A percentile compares a stretch with the other conserved stretches of the same genome.
Evolutionary conservation across 345 rosid species (phyloP).

Genomic region (Lenwebbia sp.): DNA sequence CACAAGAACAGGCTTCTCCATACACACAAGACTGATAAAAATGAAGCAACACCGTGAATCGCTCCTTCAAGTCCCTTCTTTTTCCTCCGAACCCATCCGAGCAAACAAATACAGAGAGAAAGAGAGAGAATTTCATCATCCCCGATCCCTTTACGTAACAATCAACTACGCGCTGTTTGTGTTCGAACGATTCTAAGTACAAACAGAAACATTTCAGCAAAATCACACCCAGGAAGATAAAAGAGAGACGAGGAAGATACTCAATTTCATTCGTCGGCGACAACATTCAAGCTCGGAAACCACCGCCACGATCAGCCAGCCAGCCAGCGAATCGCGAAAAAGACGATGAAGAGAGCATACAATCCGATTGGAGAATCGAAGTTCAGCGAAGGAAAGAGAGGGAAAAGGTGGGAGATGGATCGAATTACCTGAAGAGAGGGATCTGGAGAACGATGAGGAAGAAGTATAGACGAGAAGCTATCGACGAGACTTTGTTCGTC

Average conservation of each 20-base stretch:
- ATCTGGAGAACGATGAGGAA: conserved; percentile 73
- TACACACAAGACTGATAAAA: neutral
- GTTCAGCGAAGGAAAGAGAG: neutral
- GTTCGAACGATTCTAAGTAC: neutral
- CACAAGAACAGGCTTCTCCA: neutral
- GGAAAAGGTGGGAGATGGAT: no score
- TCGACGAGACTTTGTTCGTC: conserved; percentile 37
- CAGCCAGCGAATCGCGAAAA: neutral
- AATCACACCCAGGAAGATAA: neutral
- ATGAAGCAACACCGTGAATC: neutral
- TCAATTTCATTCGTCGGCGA: neutral
- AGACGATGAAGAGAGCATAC: neutral
- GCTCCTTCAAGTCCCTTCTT: neutral
- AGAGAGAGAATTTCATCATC: neutral
- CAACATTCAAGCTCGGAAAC: neutral
- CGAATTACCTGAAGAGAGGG: conserved; percentile 79
- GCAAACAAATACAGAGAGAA: neutral
- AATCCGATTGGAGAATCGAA: neutral
- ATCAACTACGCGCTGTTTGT: neutral
- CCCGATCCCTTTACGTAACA: neutral
- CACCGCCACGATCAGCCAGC: neutral
- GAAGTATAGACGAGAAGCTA: conserved; percentile 66
- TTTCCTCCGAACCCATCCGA: neutral
- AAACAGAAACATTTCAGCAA: neutral
- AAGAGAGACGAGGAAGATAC: neutral